phyloP scores from a whole-genome alignment of 768 basidiomycete species.

The Naganishia vishniacii region DNA sequence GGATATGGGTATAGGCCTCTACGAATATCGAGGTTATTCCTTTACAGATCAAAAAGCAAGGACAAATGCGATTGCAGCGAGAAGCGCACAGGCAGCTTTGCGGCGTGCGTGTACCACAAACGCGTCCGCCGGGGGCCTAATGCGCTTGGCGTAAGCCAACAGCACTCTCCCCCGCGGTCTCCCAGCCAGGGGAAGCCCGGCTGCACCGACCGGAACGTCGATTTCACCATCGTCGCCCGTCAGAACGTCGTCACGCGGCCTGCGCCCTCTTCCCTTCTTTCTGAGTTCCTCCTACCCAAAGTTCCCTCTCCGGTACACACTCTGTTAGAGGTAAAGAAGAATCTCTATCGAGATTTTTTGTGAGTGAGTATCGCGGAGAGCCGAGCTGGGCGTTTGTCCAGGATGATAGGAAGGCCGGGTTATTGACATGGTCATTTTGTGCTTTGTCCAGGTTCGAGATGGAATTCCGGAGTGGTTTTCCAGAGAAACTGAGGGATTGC shows the following conservation, averaged over 20 bases:
- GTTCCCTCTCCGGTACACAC: neutral
- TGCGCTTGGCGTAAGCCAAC: neutral
- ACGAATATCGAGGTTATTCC: too few relatives aligned
- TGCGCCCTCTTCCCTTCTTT: too few relatives aligned
- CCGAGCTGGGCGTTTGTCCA: neutral
- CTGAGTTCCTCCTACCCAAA: slow-evolving; percentile 16
- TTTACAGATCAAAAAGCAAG: too few relatives aligned
- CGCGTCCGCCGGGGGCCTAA: too few relatives aligned
- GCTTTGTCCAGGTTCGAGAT: neutral
- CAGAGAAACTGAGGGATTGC: neutral
- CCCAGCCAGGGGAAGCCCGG: neutral
- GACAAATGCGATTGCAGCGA: too few relatives aligned
- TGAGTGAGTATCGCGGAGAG: slow-evolving; percentile 15
- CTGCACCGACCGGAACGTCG: neutral
- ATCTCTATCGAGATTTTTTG: slow-evolving; percentile 23
- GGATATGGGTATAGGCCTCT: too few relatives aligned
- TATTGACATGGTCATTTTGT: slow-evolving; percentile 20
- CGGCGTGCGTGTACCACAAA: too few relatives aligned
- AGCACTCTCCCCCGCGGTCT: too few relatives aligned
- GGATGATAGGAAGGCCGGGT: too few relatives aligned
- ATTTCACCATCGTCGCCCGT: neutral
- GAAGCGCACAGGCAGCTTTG: too few relatives aligned
- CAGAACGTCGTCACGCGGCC: neutral
- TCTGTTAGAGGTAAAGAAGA: slow-evolving; percentile 6
- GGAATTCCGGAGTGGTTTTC: neutral